Base-by-base conservation (phyloP, 75 land plant species). In the Isoetes taiwanensis region DNA sequence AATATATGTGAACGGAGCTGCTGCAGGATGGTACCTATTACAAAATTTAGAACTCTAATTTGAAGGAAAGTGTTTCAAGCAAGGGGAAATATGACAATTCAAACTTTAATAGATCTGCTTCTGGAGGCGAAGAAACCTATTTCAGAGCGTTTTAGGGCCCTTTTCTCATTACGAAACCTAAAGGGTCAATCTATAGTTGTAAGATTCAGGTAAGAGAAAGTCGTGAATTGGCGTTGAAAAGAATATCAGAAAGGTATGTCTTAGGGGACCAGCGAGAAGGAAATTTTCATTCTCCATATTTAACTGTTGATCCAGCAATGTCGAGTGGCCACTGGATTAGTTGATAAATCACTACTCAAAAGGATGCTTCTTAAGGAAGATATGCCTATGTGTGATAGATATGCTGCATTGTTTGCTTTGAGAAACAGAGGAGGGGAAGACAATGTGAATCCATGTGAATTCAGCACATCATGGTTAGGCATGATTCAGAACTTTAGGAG, bases 191-290 rank as follows among this genome's bases (percentile, higher is more conserved):
- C n/a, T 40, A 59, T 81, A 54, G 69, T 28, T n/a, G 19, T 48
- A 23, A 39, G 99, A 89, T 76, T 96, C 99, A 25, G 66, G 99
- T 94, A 19, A 70, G 75, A 46, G 96, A 94, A 63, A 89, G 96
- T 35, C 88, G 99, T 72, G 84, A 85, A 61, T 64, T 94, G 31
- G 99, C 99, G 30, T 71, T 94, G 3, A 64, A 59, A 61, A 56
- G 82, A 46, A 71, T 93, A 8, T 72, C 76, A 52, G 74, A 89
- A 56, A 46, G 66, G 25, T 77, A 78, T 39, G 50, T 54, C 38
- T 26, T 28, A 25, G 50, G 26, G 24, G 29, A 27, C 41, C 56
- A 14, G 41, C 54, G 32, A 30, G 65, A 46, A 27, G 50, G n/a
- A n/a, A 30, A 58, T n/a, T 12, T 54, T 10, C n/a, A n/a, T 38